Conservation (phyloP, 1,284 basidiomycete species). For the Cryptococcus sp. region DNA sequence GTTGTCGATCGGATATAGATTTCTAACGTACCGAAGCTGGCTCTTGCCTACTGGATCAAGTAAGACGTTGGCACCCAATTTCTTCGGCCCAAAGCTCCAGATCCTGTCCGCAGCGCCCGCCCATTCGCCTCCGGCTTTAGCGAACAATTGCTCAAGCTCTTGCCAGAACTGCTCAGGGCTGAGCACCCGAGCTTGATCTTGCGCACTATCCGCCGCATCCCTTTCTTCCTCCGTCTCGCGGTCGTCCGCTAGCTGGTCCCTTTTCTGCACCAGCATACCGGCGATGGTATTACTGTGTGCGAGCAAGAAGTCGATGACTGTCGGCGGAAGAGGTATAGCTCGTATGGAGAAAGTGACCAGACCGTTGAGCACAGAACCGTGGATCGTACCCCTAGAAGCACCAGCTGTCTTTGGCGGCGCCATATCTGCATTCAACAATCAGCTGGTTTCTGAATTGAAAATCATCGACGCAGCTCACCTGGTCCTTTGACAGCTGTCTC, state of each 20-base stretch:
- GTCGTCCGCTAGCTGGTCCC: slow-evolving; percentile 33
- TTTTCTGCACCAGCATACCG: slow-evolving; percentile 46
- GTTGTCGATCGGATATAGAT: neutral
- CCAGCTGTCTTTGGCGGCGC: slow-evolving; percentile 73
- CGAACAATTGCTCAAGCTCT: slow-evolving; percentile 66
- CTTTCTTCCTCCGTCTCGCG: slow-evolving; percentile 47
- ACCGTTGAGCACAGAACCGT: slow-evolving; percentile 67
- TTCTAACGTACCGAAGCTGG: slow-evolving; percentile 45
- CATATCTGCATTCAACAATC: slow-evolving; percentile 65
- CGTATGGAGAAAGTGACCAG: slow-evolving; percentile 82
- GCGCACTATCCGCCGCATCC: slow-evolving; percentile 53
- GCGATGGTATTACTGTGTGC: slow-evolving; percentile 60
- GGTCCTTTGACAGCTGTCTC: slow-evolving; percentile 84
- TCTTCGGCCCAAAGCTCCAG: slow-evolving; percentile 90
- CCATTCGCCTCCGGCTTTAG: slow-evolving; percentile 80
- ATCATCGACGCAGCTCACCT: slow-evolving; percentile 57
- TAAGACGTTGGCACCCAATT: slow-evolving; percentile 82
- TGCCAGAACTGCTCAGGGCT: slow-evolving; percentile 79
- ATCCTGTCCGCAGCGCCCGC: slow-evolving; percentile 68
- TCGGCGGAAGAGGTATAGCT: slow-evolving; percentile 72
- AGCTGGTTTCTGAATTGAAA: neutral
- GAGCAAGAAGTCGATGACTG: slow-evolving; percentile 71
- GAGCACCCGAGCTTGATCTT: slow-evolving; percentile 63
- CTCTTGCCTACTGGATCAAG: slow-evolving; percentile 61
- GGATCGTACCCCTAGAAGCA: slow-evolving; percentile 75